Base-by-base conservation (phyloP, 768 basidiomycete species). In the Rhodotorula taiwanensis region DNA sequence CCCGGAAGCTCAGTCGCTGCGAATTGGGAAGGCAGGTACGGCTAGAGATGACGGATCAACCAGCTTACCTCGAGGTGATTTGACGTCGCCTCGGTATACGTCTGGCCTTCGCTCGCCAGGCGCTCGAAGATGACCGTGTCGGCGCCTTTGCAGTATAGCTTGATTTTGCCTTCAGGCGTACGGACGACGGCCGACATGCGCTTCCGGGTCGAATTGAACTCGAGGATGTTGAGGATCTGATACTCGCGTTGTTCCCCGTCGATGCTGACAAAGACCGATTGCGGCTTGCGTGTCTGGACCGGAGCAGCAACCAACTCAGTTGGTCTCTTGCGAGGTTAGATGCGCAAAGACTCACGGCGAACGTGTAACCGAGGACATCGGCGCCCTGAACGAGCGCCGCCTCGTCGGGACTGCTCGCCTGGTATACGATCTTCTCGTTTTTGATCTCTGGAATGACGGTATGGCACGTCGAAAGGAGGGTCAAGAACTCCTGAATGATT, bases 391-490 rank as follows among this genome's bases (percentile, higher is more conserved):
- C 95, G 45, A 99, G 78, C 4, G 95, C 95, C 0, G 92, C 95
- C 76, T 99, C 94, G 72, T 98, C 95, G 0, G 95, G 95, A 79
- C 91, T 94, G 66, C 89, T 93, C 3, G 95, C 95, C 75, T 99
- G 95, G 72, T 86, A 99, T 15, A 86, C 79, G 66, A 88, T 87
- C 80, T 92, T 94, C 33, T 79, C 80, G 62, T 89, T 84, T 70
- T 82, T 84, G 57, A 85, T 77, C 77, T 98, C 95, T 4, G 95
- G 95, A 72, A 98, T 98, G 70, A 99, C 95, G 1, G 95, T 98
- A 74, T 99, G 95, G 70, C 95, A 99, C 39, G 98, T 92, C 3
- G 94, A 87, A 53, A 98, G 80, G 27, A 97, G 79, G 0, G 86
- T 83, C 72, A 97, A 75, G 62, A 91, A 86, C 72, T 90, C 87